Percentiles rank a stretch among this genome's conserved stretches.
These are phyloP conservation scores for Kodamaea derodonti DNA, from an alignment of 1,139 yeast species.

Conservation along the genomic window DNA sequence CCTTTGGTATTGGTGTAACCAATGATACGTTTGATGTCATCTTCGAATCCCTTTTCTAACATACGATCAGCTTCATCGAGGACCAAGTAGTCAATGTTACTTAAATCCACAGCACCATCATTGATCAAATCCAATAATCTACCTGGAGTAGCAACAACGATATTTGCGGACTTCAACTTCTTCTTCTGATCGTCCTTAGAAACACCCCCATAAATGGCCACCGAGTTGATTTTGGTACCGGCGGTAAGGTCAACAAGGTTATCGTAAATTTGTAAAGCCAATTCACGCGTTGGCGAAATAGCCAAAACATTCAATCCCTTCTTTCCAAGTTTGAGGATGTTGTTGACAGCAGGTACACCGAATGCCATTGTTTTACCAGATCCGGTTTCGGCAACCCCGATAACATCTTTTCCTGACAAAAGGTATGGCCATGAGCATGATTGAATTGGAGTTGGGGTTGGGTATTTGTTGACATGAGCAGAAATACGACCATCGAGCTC, in stretches of 20 bases:
- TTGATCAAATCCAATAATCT: slow-evolving; percentile 86
- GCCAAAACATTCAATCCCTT: slow-evolving; percentile 71
- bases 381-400: slow-evolving; percentile 98
- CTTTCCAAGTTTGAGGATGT: slow-evolving; percentile 43
- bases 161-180: slow-evolving; percentile 59
- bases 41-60: slow-evolving; percentile 95
- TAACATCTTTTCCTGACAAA: slow-evolving; percentile 75
- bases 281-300: slow-evolving; percentile 95
- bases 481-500: slow-evolving; percentile 53
- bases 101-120: slow-evolving; percentile 77
- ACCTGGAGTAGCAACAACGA: slow-evolving; percentile 97
- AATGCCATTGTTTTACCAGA: slow-evolving; percentile 97
- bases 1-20: slow-evolving; percentile 41
- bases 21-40: slow-evolving; percentile 84
- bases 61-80: slow-evolving; percentile 98
- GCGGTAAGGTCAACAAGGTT: slow-evolving; percentile 68
- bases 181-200: slow-evolving; percentile 87
- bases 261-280: slow-evolving; percentile 91
- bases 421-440: slow-evolving; percentile 96
- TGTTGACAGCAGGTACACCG: slow-evolving; percentile 94
- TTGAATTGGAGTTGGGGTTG: slow-evolving; percentile 94
- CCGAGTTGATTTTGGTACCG: slow-evolving; percentile 61
- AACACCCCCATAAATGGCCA: slow-evolving; percentile 96
- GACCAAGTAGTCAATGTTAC: slow-evolving; percentile 70
- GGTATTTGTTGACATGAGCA: slow-evolving; percentile 60